Conservation (phyloP, 192 early-diverging fungal species). For the Thamnidium elegans region DNA sequence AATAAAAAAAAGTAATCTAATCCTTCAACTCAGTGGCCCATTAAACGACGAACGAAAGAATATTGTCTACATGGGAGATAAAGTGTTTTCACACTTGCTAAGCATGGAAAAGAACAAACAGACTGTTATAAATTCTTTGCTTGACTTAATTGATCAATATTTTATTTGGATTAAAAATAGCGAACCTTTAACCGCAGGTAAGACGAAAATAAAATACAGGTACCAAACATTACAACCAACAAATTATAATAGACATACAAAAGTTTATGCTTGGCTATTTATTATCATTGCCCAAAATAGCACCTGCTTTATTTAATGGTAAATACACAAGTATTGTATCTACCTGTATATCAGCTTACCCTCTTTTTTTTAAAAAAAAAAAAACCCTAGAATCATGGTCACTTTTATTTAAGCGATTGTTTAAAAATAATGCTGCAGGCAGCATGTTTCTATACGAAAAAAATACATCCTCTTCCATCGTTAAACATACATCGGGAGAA, state of each 20-base stretch:
- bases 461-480: background rate
- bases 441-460: conserved; percentile 19
- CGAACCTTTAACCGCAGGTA: background rate
- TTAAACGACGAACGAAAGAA: background rate
- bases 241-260: background rate
- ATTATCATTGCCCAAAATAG: conserved; percentile 3
- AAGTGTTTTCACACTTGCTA: conserved; percentile 6
- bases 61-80: background rate
- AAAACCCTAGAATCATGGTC: conserved; percentile 16
- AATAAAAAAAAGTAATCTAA: no score
- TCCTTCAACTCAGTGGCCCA: background rate
- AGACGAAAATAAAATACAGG: no score
- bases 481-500: background rate
- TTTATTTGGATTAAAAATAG: background rate
- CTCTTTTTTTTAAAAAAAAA: background rate
- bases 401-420: conserved; percentile 10
- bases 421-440: conserved; percentile 11
- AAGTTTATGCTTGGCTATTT: conserved; percentile 11
- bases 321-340: background rate
- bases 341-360: background rate
- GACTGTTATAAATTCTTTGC: background rate
- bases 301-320: conserved; percentile 12
- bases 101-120: background rate
- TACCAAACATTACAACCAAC: no score
- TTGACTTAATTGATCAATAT: background rate